Evolutionary conservation across 495 filamentous ascomycete genomes (phyloP), one percentile per base, ranked within the genome.

Genomic region (Arthonia radiata): DNA sequence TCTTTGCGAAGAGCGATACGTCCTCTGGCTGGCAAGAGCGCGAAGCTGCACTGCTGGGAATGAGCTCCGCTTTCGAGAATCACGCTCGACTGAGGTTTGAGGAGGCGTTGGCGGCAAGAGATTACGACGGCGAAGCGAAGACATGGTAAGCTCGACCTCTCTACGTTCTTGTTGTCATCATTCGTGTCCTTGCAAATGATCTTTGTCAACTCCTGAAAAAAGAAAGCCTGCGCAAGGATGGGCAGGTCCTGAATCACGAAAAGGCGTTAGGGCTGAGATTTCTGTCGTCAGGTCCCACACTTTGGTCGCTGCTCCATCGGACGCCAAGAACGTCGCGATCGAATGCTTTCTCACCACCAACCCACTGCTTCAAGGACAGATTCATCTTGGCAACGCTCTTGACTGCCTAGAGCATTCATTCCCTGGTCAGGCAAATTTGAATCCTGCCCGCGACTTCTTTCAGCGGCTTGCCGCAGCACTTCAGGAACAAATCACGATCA

Each of bases 51-150:
- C 48, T 99, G 15, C 56, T 66, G 12, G 51, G 50, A n/a, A 77
- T 86, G 54, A 57, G 72, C 23, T 59, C 59, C 15, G 72, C 83
- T 37, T 94, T 99, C 38, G 82, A 94, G 47, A 81, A 70, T 30
- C 78, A 81, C 3, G 82, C 83, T 5, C 48, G 90, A 27, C 61
- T 72, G 27, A 83, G 94, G 46, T 94, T 94, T 39, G 76, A 90
- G 43, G 73, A 52, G 24, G 89, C 76, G 3, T 80, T 81, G 34
- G 78, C 89, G 43, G 66, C 65, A n/a, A 71, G 70, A 42, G 83
- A 99, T 48, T 65, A 89, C 28, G 72, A 91, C 37, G 80, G 76
- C 7, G 58, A 90, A 92, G 81, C 64, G 61, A 30, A 64, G 73
- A 45, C 94, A 91, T 49, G 79, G n/a, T n/a, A n/a, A n/a, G n/a